phyloP scores from a whole-genome alignment of 257 asterid species.

The Salvia splendens region DNA sequence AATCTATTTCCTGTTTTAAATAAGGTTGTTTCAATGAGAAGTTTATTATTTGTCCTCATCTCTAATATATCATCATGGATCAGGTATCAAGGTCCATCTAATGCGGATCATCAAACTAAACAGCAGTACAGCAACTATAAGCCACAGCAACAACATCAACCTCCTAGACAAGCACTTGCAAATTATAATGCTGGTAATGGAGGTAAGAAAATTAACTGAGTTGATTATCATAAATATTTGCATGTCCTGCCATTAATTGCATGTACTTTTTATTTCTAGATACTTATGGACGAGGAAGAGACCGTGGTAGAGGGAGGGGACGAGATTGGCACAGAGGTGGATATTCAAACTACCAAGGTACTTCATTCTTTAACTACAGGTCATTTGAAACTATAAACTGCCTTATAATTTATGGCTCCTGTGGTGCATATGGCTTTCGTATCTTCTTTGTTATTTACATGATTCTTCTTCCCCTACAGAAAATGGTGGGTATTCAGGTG shows the following conservation, averaged over 20 bases:
- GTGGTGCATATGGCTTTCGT: neutral
- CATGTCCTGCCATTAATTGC: neutral
- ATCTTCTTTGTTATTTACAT: neutral
- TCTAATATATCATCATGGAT: constrained; percentile 16
- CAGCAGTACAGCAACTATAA: constrained; percentile 61
- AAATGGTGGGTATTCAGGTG: constrained; percentile 41
- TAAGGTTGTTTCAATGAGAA: neutral
- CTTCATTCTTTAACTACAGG: constrained; percentile 5
- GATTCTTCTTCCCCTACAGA: constrained; percentile 34
- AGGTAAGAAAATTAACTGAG: constrained; percentile 43
- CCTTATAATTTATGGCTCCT: constrained; percentile 4
- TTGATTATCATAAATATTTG: constrained; percentile 4
- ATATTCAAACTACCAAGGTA: constrained; percentile 59
- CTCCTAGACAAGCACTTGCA: constrained; percentile 68
- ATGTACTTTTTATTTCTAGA: constrained; percentile 42
- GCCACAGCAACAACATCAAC: constrained; percentile 54
- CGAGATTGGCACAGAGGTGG: constrained; percentile 93
- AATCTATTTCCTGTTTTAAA: neutral
- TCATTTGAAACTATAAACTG: neutral
- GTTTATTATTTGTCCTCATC: neutral
- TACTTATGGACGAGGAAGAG: constrained; percentile 78
- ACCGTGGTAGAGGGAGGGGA: constrained; percentile 93
- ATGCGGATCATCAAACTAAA: constrained; percentile 55
- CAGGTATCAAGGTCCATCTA: constrained; percentile 85
- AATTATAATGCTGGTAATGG: constrained; percentile 55